Evolutionary conservation across 202 grass and related monocot genomes (phyloP).

Genomic region (Saccharum hybrid): DNA sequence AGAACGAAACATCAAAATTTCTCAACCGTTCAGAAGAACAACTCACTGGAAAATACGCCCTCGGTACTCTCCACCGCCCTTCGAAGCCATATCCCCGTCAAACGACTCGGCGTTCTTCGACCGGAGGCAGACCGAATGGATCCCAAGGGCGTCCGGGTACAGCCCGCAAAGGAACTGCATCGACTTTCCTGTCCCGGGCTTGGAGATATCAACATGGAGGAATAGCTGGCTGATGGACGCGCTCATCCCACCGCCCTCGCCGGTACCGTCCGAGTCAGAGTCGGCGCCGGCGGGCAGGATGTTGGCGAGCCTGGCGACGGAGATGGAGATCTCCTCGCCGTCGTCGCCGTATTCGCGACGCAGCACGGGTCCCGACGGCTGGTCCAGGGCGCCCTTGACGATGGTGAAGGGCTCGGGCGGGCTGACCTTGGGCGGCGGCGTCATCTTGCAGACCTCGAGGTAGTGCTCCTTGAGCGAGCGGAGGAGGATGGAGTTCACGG

Average conservation of each 20-base stretch:
- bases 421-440: constrained; percentile 75
- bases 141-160: constrained; percentile 87
- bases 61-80: constrained; percentile 53
- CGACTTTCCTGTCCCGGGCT: constrained; percentile 66
- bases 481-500: constrained; percentile 80
- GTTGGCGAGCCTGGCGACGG: constrained; percentile 79
- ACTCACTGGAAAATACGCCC: constrained; percentile 96
- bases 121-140: constrained; percentile 91
- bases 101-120: constrained; percentile 44
- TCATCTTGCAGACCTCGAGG: constrained; percentile 83
- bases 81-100: constrained; percentile 26
- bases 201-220: constrained; percentile 91
- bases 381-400: constrained; percentile 77
- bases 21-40: constrained; percentile 15
- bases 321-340: constrained; percentile 82
- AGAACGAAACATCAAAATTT: constrained; percentile 15
- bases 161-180: constrained; percentile 92
- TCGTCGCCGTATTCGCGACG: constrained; percentile 60
- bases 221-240: constrained; percentile 83
- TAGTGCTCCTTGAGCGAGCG: constrained; percentile 97
- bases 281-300: constrained; percentile 70
- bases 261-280: constrained; percentile 39
- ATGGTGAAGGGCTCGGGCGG: constrained; percentile 78
- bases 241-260: constrained; percentile 38
- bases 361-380: constrained; percentile 64